A percentile compares a stretch with the other conserved stretches of the same genome.
Evolutionary conservation across 139 green algal genomes (phyloP).

Genomic region (Coelastrella sp.): DNA sequence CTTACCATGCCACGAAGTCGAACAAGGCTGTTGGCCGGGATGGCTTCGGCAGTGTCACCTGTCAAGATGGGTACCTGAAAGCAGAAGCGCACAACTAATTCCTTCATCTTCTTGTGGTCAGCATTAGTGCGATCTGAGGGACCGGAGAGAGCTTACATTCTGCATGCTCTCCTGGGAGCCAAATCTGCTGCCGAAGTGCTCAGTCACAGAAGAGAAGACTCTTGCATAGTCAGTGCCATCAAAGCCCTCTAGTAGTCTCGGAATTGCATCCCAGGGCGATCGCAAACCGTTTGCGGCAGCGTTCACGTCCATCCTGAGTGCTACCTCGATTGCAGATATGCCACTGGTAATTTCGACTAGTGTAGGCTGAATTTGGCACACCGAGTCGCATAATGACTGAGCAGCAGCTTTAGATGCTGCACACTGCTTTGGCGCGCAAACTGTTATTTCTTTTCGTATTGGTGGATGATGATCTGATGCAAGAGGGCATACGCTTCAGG

Average conservation of each 20-base stretch:
- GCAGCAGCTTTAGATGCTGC: not conserved
- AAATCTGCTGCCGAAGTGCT: not conserved
- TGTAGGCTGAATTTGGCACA: too few species aligned
- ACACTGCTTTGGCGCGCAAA: not conserved
- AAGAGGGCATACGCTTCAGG: too few species aligned
- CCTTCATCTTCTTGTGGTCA: not conserved
- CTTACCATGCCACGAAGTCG: constrained; percentile 77
- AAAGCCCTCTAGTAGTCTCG: not conserved
- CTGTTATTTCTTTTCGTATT: not conserved
- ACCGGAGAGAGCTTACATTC: not conserved
- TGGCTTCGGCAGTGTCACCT: constrained; percentile 44
- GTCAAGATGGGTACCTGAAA: constrained; percentile 67
- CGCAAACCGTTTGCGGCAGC: not conserved
- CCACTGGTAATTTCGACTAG: too few species aligned
- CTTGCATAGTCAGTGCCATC: not conserved
- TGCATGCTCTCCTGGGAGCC: not conserved
- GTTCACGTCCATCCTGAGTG: not conserved
- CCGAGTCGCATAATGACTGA: too few species aligned
- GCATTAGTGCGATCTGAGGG: too few species aligned
- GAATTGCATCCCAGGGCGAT: not conserved
- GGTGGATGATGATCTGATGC: too few species aligned
- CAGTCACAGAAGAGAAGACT: not conserved
- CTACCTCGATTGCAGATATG: too few species aligned
- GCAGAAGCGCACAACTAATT: not conserved
- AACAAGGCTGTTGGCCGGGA: constrained; percentile 71